A percentile compares a stretch with the other conserved stretches of the same genome.
Evolutionary conservation across 208 protist genomes (phyloP).

Genomic region (Leishmania major): DNA sequence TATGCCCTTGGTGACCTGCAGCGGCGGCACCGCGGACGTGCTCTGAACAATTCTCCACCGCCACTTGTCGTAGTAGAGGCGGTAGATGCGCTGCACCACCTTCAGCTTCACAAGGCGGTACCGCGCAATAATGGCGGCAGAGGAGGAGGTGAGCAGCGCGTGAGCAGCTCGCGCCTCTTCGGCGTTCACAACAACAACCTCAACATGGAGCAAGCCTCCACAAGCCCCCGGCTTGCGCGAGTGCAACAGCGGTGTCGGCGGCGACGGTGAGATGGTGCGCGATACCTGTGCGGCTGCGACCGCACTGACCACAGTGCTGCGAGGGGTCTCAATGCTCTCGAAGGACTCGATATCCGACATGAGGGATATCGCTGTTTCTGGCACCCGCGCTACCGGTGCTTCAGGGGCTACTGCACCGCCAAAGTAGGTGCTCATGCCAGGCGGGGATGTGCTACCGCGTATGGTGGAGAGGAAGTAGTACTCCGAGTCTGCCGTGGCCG

Average conservation of each 20-base stretch:
- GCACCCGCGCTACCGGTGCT: background rate
- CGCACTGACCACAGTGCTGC: background rate
- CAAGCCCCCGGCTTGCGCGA: background rate
- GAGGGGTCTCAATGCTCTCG: background rate
- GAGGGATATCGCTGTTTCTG: background rate
- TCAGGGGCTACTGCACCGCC: background rate
- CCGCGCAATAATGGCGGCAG: conserved; percentile 31
- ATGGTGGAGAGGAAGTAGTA: conserved; percentile 9
- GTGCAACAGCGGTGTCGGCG: background rate
- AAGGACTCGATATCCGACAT: background rate
- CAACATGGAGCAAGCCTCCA: background rate
- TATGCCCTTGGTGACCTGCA: background rate
- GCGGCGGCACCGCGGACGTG: background rate
- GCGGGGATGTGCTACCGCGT: conserved; percentile 16
- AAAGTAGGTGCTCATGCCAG: conserved; percentile 19
- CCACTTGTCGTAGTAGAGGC: conserved; percentile 64
- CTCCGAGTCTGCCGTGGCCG: background rate
- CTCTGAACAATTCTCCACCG: background rate
- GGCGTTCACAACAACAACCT: conserved; percentile 14
- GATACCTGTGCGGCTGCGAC: background rate
- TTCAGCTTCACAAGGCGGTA: conserved; percentile 51
- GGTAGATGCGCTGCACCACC: conserved; percentile 36
- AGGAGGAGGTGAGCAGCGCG: conserved; percentile 22
- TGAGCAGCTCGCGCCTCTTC: conserved; percentile 5
- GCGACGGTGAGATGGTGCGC: background rate